Percentiles rank a stretch among this genome's conserved stretches.
phyloP scores from a whole-genome alignment of 208 protist genomes.

The Leishmania aethiopica region DNA sequence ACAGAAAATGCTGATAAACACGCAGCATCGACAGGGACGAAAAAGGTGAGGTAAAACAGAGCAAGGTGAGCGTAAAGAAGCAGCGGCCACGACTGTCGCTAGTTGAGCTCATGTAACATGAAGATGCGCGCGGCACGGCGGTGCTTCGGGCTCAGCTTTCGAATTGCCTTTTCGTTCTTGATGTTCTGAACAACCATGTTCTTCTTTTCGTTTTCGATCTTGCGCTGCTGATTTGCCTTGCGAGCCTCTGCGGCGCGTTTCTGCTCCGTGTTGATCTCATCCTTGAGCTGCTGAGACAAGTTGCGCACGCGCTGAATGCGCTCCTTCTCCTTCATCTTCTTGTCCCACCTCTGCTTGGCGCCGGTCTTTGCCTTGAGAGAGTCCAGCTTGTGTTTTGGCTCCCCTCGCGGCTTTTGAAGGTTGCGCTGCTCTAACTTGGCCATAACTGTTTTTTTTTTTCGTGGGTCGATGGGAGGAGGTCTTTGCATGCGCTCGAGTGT shows the following conservation, averaged over 20 bases:
- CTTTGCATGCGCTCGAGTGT: neutral
- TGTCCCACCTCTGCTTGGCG: constrained; percentile 71
- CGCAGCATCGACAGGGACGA: neutral
- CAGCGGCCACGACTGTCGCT: neutral
- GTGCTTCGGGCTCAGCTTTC: constrained; percentile 91
- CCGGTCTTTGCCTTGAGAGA: constrained; percentile 46
- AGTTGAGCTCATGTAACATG: constrained; percentile 88
- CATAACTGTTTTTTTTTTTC: constrained; percentile 30
- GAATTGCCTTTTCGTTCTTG: constrained; percentile 88
- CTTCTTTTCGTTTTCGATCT: constrained; percentile 87
- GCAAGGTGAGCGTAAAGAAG: neutral
- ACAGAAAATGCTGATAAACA: neutral
- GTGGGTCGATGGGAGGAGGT: neutral
- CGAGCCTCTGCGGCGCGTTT: constrained; percentile 72
- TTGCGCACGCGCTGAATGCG: constrained; percentile 56
- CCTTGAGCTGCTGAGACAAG: constrained; percentile 72
- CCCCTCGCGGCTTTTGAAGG: constrained; percentile 55
- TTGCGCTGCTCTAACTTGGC: constrained; percentile 65
- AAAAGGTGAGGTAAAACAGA: neutral
- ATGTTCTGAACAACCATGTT: constrained; percentile 93
- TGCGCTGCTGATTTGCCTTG: constrained; percentile 82
- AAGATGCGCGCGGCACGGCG: constrained; percentile 85
- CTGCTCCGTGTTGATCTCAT: constrained; percentile 88
- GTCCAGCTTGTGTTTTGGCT: constrained; percentile 60
- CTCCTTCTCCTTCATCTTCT: constrained; percentile 82